phyloP scores from a whole-genome alignment of 164 flowering plant genomes.

The Macadamia integrifolia region DNA sequence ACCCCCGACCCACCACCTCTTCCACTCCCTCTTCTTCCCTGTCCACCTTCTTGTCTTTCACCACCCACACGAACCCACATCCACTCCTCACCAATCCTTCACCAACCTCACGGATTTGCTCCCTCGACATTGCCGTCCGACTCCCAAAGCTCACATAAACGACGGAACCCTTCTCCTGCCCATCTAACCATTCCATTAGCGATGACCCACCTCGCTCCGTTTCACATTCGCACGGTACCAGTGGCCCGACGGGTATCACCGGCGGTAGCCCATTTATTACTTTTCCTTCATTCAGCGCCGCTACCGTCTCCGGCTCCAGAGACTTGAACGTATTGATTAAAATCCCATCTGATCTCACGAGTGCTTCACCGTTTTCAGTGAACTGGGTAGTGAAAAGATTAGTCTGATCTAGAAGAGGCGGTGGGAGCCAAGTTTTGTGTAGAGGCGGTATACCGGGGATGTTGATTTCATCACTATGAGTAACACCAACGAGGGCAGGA shows the following conservation, averaged over 20 bases:
- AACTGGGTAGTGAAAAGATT: conserved; percentile 8
- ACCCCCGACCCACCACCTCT: conserved; percentile 13
- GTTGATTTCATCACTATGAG: not conserved
- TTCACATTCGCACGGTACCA: conserved; percentile 4
- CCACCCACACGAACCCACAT: conserved; percentile 10
- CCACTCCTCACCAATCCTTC: conserved; percentile 29
- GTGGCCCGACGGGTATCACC: conserved; percentile 24
- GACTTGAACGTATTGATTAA: conserved; percentile 21
- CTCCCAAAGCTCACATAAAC: conserved; percentile 9
- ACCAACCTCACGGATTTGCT: conserved; percentile 29
- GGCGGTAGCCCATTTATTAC: conserved; percentile 17
- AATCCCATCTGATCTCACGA: conserved; percentile 21
- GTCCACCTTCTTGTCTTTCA: conserved; percentile 22
- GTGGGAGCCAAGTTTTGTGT: conserved; percentile 23
- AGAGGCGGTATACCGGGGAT: conserved; percentile 20
- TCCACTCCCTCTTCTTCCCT: conserved; percentile 19
- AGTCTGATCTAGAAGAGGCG: conserved; percentile 4
- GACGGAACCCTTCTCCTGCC: conserved; percentile 26
- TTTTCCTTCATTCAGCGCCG: conserved; percentile 18
- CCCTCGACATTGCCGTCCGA: not conserved
- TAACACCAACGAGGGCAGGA: not conserved
- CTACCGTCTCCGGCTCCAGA: conserved; percentile 21
- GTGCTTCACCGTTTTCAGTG: conserved; percentile 3
- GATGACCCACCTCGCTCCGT: not conserved
- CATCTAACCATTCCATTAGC: conserved; percentile 23